Conservation (phyloP, 352 stramenopile genomes). For the Globisporangium irregulare region DNA sequence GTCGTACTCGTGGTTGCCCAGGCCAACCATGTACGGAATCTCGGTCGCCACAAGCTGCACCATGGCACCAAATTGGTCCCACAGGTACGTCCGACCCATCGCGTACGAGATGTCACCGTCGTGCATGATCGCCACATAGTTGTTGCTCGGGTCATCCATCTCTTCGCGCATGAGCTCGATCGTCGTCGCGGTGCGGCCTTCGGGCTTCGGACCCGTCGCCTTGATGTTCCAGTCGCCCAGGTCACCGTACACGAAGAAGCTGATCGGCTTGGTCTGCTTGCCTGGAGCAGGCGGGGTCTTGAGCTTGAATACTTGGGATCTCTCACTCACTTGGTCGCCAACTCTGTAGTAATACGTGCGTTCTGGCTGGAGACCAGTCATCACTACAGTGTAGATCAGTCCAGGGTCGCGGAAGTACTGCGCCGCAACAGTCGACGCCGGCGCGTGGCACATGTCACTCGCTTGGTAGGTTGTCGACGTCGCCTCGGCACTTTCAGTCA, state of each 20-base stretch:
- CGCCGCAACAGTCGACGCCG: constrained; percentile 17
- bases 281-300: constrained; percentile 20
- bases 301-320: constrained; percentile 20
- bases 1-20: constrained; percentile 54
- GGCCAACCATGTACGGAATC: constrained; percentile 59
- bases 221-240: constrained; percentile 41
- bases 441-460: constrained; percentile 28
- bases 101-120: constrained; percentile 81
- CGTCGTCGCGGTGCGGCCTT: constrained; percentile 28
- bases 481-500: background rate
- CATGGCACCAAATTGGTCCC: constrained; percentile 68
- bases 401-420: constrained; percentile 24
- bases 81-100: constrained; percentile 44
- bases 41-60: constrained; percentile 40
- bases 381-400: constrained; percentile 20
- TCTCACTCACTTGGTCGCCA: background rate
- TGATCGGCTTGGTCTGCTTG: constrained; percentile 16
- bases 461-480: constrained; percentile 12
- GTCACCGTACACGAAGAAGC: constrained; percentile 77
- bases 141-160: constrained; percentile 17
- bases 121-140: constrained; percentile 61
- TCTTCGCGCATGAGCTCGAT: constrained; percentile 30
- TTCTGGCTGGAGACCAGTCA: constrained; percentile 17
- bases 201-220: constrained; percentile 7
- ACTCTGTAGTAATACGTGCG: constrained; percentile 27